phyloP scores from a whole-genome alignment of 176 grass and related monocot genomes.

The Raddia distichophylla region DNA sequence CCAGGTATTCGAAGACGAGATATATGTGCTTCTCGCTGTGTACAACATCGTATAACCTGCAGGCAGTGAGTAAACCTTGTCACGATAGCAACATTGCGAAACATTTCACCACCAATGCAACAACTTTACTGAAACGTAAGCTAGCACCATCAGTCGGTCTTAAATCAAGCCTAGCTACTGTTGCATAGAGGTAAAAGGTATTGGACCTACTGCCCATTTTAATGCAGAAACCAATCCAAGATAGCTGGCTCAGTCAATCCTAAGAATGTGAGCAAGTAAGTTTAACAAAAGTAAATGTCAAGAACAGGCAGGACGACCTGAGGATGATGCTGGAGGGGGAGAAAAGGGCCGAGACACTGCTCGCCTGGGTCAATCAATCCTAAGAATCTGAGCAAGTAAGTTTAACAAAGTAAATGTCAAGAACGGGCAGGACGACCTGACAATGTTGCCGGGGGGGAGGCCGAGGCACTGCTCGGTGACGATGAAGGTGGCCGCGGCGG shows the following conservation, averaged over 20 bases:
- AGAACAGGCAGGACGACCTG: slow-evolving; percentile 48
- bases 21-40: slow-evolving; percentile 94
- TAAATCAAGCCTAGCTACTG: too few species aligned
- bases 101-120: background rate
- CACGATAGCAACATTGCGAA: slow-evolving; percentile 3
- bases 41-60: slow-evolving; percentile 89
- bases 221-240: background rate
- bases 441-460: too few species aligned
- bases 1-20: slow-evolving; percentile 89
- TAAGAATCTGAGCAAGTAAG: too few species aligned
- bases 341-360: too few species aligned
- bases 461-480: too few species aligned
- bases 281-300: slow-evolving; percentile 2
- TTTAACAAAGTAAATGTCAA: too few species aligned
- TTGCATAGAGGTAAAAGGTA: too few species aligned
- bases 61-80: slow-evolving; percentile 1
- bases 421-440: too few species aligned
- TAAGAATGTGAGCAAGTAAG: background rate
- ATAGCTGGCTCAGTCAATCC: background rate
- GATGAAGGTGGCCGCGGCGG: too few species aligned
- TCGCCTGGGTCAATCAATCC: too few species aligned
- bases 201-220: too few species aligned
- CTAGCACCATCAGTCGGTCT: background rate
- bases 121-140: background rate
- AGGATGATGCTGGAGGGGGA: slow-evolving; percentile 84